Evolutionary conservation across 495 filamentous ascomycete genomes (phyloP).

Genomic region (Podospora conica): DNA sequence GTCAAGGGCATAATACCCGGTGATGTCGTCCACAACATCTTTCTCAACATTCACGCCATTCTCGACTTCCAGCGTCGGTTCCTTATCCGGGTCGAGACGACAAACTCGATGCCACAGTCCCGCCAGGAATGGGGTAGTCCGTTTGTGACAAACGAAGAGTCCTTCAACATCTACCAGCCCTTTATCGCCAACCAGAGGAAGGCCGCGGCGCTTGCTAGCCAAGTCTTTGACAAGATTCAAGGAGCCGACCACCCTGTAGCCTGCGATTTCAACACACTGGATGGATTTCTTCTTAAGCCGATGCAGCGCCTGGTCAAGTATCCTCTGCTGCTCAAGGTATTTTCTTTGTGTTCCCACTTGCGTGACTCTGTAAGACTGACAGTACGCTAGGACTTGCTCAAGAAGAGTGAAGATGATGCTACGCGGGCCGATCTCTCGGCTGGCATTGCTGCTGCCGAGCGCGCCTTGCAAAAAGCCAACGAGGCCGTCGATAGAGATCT

Average conservation of each 20-base stretch:
- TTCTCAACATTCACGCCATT: conserved; percentile 89
- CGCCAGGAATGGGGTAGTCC: conserved; percentile 87
- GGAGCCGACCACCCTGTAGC: conserved; percentile 49
- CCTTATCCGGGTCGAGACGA: conserved; percentile 90
- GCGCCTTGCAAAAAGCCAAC: conserved; percentile 75
- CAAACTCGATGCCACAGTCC: conserved; percentile 70
- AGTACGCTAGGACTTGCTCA: conserved; percentile 66
- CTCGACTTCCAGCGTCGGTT: conserved; percentile 94
- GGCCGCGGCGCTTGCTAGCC: conserved; percentile 54
- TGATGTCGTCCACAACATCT: conserved; percentile 89
- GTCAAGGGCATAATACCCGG: conserved; percentile 81
- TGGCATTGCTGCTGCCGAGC: conserved; percentile 69
- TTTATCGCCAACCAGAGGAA: conserved; percentile 91
- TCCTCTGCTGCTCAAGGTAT: conserved; percentile 79
- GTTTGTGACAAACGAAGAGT: conserved; percentile 69
- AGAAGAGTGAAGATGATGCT: conserved; percentile 67
- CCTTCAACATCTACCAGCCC: conserved; percentile 81
- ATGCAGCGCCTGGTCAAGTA: conserved; percentile 95
- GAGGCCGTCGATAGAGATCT: conserved; percentile 85
- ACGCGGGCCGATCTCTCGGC: conserved; percentile 60
- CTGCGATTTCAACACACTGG: conserved; percentile 58
- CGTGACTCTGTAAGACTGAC: conserved; percentile 7
- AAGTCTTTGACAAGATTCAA: conserved; percentile 57
- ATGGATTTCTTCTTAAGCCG: conserved; percentile 89
- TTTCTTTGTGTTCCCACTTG: conserved; percentile 15